Evolutionary conservation across 768 basidiomycete genomes (phyloP).

Genomic region (Amylocystis lapponica): DNA sequence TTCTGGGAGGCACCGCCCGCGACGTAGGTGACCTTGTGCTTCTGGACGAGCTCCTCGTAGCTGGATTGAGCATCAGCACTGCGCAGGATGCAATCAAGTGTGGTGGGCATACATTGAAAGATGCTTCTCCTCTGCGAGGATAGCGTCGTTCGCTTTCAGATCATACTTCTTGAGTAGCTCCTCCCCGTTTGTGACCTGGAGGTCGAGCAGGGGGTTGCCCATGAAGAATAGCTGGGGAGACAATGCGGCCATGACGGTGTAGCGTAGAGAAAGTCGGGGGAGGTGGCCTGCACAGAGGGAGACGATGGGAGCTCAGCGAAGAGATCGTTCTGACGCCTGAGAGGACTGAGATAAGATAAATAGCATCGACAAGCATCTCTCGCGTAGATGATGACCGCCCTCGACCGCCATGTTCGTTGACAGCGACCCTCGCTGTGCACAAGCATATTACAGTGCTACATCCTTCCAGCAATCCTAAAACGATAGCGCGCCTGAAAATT

Average conservation of each 20-base stretch:
- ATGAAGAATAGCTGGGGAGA: conserved; percentile 75
- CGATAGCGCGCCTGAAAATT: no score
- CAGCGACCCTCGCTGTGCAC: no score
- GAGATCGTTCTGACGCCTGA: no score
- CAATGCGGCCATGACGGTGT: conserved; percentile 30
- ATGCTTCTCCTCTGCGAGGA: conserved; percentile 89
- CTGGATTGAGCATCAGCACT: conserved; percentile 34
- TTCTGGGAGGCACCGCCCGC: conserved; percentile 98
- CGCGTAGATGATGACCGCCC: no score
- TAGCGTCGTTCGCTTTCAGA: conserved; percentile 92
- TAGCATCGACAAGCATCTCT: no score
- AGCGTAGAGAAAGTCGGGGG: neutral
- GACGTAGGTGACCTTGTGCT: conserved; percentile 80
- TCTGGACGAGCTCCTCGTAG: conserved; percentile 81
- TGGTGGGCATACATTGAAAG: conserved; percentile 59
- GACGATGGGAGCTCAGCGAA: neutral
- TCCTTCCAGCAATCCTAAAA: no score
- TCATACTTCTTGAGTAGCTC: conserved; percentile 82
- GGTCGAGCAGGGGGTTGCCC: conserved; percentile 95
- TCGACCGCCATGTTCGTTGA: no score
- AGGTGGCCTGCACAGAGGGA: neutral
- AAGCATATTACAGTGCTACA: no score
- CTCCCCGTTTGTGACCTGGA: conserved; percentile 88
- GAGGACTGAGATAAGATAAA: no score
- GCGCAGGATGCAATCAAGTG: neutral